Evolutionary conservation across 352 stramenopile species (phyloP).

Genomic region (Phytophthora pseudosyringae): DNA sequence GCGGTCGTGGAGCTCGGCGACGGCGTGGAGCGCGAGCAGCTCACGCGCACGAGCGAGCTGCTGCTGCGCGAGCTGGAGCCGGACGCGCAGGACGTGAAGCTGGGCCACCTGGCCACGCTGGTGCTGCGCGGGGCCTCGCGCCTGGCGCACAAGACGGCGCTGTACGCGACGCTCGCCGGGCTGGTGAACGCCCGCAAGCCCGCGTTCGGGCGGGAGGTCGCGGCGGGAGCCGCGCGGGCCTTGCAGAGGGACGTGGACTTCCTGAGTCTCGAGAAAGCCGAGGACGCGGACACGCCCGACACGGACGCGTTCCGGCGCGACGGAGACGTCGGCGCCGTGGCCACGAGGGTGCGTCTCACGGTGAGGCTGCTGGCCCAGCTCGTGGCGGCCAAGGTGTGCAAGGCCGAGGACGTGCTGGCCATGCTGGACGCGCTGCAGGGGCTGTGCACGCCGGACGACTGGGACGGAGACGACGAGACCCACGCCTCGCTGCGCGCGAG

Average conservation of each 20-base stretch:
- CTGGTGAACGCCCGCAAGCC: constrained; percentile 71
- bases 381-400: constrained; percentile 61
- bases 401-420: constrained; percentile 64
- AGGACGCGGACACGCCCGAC: constrained; percentile 25
- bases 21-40: constrained; percentile 59
- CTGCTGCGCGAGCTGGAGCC: constrained; percentile 62
- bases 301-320: constrained; percentile 32
- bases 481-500: constrained; percentile 39
- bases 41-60: constrained; percentile 46
- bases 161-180: constrained; percentile 70
- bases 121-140: constrained; percentile 60
- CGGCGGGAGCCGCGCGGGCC: constrained; percentile 39
- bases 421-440: constrained; percentile 69
- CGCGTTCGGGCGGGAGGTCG: constrained; percentile 60
- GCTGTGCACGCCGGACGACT: constrained; percentile 69
- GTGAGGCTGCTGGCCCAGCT: constrained; percentile 74
- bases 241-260: constrained; percentile 72
- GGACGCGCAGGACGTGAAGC: constrained; percentile 64
- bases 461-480: constrained; percentile 56
- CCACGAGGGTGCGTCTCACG: constrained; percentile 59
- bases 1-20: constrained; percentile 74
- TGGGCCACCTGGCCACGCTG: constrained; percentile 58
- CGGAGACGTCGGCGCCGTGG: constrained; percentile 51
- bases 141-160: constrained; percentile 73
- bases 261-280: constrained; percentile 45